phyloP scores from a whole-genome alignment of 176 grass and related monocot genomes.

The Triticum turgidum region DNA sequence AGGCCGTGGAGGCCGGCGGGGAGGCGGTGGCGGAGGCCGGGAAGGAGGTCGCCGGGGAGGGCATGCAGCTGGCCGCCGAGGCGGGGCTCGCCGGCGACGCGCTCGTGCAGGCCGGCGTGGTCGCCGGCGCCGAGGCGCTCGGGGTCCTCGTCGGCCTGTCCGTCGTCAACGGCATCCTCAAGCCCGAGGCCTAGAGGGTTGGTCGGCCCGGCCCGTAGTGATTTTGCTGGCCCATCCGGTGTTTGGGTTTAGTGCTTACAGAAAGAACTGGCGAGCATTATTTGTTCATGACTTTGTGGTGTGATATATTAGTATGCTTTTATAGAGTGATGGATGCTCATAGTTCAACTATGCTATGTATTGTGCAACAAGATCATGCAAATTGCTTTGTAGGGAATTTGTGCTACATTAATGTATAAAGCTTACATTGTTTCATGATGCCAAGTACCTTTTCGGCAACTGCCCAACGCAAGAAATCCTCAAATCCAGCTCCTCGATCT shows the following conservation, averaged over 20 bases:
- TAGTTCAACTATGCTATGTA: background rate
- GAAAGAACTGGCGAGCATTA: background rate
- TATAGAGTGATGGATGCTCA: background rate
- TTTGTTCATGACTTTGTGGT: slow-evolving; percentile 3
- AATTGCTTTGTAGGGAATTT: background rate
- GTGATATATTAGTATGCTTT: background rate
- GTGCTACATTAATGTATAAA: background rate
- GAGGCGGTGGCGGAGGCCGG: slow-evolving; percentile 41
- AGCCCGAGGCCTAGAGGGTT: slow-evolving; percentile 43
- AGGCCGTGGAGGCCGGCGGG: slow-evolving; percentile 50
- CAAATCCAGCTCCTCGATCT: too few relatives aligned
- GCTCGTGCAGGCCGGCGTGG: slow-evolving; percentile 72
- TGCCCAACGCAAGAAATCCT: too few relatives aligned
- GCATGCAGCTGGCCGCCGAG: slow-evolving; percentile 37
- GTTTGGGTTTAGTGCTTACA: slow-evolving; percentile 4
- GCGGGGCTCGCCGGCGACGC: slow-evolving; percentile 56
- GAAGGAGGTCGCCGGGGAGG: slow-evolving; percentile 40
- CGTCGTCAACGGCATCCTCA: slow-evolving; percentile 82
- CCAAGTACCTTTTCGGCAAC: too few relatives aligned
- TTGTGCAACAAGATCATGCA: background rate
- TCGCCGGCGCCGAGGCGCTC: slow-evolving; percentile 75
- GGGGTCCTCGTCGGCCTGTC: slow-evolving; percentile 69
- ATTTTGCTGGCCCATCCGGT: background rate
- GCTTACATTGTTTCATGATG: too few relatives aligned
- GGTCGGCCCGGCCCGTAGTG: background rate